Evolutionary conservation across 1,284 basidiomycete genomes (phyloP), one percentile per base, ranked within the genome.

Genomic region (Microbotryum violaceum): DNA sequence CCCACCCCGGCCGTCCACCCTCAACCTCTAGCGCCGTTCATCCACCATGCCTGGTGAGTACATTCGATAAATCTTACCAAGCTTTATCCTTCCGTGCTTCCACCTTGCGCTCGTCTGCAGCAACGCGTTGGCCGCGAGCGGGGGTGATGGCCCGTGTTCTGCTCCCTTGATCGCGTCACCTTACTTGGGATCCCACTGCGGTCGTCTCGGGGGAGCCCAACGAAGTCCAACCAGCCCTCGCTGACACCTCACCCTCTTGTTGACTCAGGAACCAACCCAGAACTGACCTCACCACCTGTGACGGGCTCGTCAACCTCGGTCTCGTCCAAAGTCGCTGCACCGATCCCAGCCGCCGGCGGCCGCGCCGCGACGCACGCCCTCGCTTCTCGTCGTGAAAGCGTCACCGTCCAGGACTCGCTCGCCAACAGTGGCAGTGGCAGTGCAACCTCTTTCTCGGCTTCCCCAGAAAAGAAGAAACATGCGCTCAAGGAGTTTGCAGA

Each of bases 401-500:
- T 47, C 9, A 60, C 64, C 6, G 10, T 58, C 21, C 20, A 49
- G 20, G 27, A 51, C 20, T 37, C 60, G 23, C 23, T 20, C 37
- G 42, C 37, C 25, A 14, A 31, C 18, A 49, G 46, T 47, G 18
- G 29, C 18, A 20, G 56, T 42, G 37, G 33, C 14, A 16, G 37
- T 42, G 37, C 51, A 53, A 14, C 51, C n/a, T 25, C 51, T 6
- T 53, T 33, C 12, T 29, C 48, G 29, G 21, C 48, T 6, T 49
- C 48, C 14, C 27, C 48, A 6, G 29, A 14, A 7, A 20, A 49
- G 31, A 54, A 44, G 29, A 29, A 27, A 60, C 52, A 68, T n/a
- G 29, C 29, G 47, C 79, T 94, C 56, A 87, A 88, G 71, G 85
- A 93, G 75, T 97, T 96, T 75, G 80, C 85, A 70, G 85, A 91